A percentile compares a stretch with the other conserved stretches of the same genome.
Conservation (phyloP, 2,329 filamentous ascomycete species). For the Cladophialophora yegresii region DNA sequence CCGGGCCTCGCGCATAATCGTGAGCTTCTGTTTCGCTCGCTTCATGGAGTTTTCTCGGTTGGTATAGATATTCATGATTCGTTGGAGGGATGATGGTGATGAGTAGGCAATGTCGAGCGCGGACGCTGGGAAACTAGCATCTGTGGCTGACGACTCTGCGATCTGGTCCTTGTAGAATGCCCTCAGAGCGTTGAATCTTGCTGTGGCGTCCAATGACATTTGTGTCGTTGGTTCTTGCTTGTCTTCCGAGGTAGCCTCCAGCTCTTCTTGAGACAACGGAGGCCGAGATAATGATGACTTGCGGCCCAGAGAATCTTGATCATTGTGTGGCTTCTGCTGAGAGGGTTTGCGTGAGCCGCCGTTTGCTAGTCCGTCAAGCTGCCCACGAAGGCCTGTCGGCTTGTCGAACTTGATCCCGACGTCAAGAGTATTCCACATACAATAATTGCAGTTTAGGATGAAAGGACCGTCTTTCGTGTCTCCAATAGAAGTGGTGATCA, state of each 20-base stretch:
- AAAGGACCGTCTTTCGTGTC: conserved; percentile 61
- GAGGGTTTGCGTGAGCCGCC: conserved; percentile 37
- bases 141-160: conserved; percentile 59
- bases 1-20: conserved; percentile 78
- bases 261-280: conserved; percentile 27
- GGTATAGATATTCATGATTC: conserved; percentile 91
- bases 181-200: conserved; percentile 72
- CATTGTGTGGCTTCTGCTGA: conserved; percentile 25
- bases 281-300: conserved; percentile 29
- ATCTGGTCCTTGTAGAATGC: conserved; percentile 77
- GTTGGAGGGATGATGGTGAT: conserved; percentile 77
- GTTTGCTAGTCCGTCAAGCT: conserved; percentile 70
- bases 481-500: conserved; percentile 65
- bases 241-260: conserved; percentile 40
- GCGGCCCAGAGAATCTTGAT: conserved; percentile 21
- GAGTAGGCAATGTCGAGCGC: conserved; percentile 52
- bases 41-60: conserved; percentile 57
- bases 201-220: conserved; percentile 60
- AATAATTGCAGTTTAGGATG: conserved; percentile 83
- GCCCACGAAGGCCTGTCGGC: conserved; percentile 78
- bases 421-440: conserved; percentile 88
- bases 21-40: conserved; percentile 66
- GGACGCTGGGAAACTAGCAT: conserved; percentile 52
- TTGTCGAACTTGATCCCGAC: conserved; percentile 89
- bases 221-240: conserved; percentile 42